Conservation (phyloP, 2,329 filamentous ascomycete genomes). For the Claviceps quebecensis region DNA sequence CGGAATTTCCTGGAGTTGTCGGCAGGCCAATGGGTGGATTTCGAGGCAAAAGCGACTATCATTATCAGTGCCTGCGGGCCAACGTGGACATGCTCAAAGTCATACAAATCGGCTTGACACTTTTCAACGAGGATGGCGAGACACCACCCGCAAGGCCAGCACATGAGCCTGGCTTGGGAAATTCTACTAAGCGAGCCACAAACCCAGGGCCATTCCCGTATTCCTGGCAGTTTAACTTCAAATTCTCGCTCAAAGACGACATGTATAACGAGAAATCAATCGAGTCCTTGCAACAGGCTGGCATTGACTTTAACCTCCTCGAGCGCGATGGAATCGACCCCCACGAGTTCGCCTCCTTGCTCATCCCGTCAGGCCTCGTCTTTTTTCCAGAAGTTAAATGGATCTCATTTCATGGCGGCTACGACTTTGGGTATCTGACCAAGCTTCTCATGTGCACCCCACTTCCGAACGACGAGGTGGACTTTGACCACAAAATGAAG, state of each 20-base stretch:
- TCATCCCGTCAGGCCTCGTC: conserved; percentile 85
- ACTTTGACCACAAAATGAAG: conserved; percentile 79
- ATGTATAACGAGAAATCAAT: conserved; percentile 98
- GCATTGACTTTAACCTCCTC: conserved; percentile 80
- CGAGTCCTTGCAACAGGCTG: conserved; percentile 74
- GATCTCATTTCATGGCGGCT: conserved; percentile 96
- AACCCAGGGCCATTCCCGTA: conserved; percentile 52
- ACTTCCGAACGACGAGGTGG: conserved; percentile 75
- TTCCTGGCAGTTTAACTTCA: conserved; percentile 99
- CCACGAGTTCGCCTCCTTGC: conserved; percentile 70
- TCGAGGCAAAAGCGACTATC: conserved; percentile 89
- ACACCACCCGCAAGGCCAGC: conserved; percentile 59
- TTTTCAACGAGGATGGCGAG: conserved; percentile 85
- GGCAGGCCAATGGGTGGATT: conserved; percentile 91
- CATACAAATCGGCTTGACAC: conserved; percentile 87
- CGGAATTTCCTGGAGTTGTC: conserved; percentile 96
- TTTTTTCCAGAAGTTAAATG: conserved; percentile 80
- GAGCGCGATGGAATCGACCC: conserved; percentile 85
- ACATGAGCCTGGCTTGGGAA: conserved; percentile 24
- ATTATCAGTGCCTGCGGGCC: conserved; percentile 93
- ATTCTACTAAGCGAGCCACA: conserved; percentile 25
- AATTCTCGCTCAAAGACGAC: conserved; percentile 84
- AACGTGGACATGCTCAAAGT: conserved; percentile 97
- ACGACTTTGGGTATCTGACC: conserved; percentile 94
- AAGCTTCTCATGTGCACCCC: conserved; percentile 78